These are phyloP conservation scores for Coprinellus micaceus DNA, from an alignment of 768 basidiomycete genomes.

Conservation along the genomic window DNA sequence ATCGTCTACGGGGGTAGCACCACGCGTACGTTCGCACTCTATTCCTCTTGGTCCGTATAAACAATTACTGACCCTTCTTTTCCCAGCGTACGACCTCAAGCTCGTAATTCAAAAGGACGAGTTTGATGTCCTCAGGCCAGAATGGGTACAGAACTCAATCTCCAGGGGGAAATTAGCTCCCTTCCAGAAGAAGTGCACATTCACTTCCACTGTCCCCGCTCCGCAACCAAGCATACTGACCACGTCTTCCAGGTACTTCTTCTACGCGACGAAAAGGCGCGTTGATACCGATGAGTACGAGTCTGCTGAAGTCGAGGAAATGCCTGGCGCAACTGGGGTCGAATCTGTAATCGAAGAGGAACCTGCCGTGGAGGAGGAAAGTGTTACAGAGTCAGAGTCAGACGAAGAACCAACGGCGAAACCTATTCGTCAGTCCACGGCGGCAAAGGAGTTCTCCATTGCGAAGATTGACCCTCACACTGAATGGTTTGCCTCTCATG, in stretches of 20 bases:
- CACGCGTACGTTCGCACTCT: conserved; percentile 59
- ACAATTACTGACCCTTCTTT: not conserved
- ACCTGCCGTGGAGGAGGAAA: conserved; percentile 33
- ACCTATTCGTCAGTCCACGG: too few species aligned
- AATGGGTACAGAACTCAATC: conserved; percentile 83
- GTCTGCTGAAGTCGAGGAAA: conserved; percentile 26
- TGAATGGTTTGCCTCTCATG: conserved; percentile 59
- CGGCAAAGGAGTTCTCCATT: too few species aligned
- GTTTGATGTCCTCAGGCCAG: conserved; percentile 71
- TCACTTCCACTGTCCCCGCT: not conserved
- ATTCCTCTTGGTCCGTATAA: too few species aligned
- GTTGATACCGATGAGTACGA: conserved; percentile 49
- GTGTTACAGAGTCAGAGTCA: too few species aligned
- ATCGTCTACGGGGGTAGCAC: conserved; percentile 68
- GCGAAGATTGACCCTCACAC: not conserved
- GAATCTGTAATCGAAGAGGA: conserved; percentile 19
- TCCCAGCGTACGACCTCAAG: conserved; percentile 72
- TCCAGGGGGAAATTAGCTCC: conserved; percentile 51
- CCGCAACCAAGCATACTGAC: not conserved
- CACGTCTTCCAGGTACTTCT: conserved; percentile 59
- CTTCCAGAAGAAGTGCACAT: conserved; percentile 59
- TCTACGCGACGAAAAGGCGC: conserved; percentile 60
- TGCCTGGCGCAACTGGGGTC: conserved; percentile 31
- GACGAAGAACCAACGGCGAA: too few species aligned
- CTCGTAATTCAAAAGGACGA: conserved; percentile 65